A percentile compares a stretch with the other conserved stretches of the same genome.
phyloP scores from a whole-genome alignment of 768 basidiomycete genomes.

The Mycena metata region DNA sequence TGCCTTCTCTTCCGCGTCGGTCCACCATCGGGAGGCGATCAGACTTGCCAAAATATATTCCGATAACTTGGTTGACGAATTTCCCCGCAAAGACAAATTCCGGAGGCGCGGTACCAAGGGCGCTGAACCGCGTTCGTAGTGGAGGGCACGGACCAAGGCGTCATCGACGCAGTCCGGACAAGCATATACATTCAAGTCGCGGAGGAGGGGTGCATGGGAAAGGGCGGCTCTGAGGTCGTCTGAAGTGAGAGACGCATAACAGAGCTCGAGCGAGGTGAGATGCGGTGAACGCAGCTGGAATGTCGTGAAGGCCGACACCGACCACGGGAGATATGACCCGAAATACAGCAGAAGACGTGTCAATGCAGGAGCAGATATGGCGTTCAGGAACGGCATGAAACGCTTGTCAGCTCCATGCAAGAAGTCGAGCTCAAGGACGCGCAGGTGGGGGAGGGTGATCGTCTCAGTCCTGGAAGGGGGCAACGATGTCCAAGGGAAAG shows the following conservation, averaged over 20 bases:
- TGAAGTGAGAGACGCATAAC: neutral
- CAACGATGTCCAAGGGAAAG: neutral
- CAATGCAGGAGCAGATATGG: neutral
- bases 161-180: neutral
- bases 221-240: neutral
- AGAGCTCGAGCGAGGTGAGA: neutral
- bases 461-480: neutral
- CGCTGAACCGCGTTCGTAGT: neutral
- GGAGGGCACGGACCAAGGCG: neutral
- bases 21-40: neutral
- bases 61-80: neutral
- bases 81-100: neutral
- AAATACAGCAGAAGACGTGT: neutral
- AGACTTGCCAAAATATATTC: neutral
- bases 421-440: neutral
- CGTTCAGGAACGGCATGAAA: neutral
- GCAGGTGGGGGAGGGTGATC: neutral
- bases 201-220: neutral
- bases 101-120: neutral
- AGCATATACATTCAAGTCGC: neutral
- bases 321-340: neutral
- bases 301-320: neutral
- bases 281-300: slow-evolving; percentile 4
- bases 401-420: too few species aligned
- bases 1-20: neutral